These are phyloP conservation scores for Metschnikowia hibisci DNA, from an alignment of 805 yeast species.

Conservation along the genomic window DNA sequence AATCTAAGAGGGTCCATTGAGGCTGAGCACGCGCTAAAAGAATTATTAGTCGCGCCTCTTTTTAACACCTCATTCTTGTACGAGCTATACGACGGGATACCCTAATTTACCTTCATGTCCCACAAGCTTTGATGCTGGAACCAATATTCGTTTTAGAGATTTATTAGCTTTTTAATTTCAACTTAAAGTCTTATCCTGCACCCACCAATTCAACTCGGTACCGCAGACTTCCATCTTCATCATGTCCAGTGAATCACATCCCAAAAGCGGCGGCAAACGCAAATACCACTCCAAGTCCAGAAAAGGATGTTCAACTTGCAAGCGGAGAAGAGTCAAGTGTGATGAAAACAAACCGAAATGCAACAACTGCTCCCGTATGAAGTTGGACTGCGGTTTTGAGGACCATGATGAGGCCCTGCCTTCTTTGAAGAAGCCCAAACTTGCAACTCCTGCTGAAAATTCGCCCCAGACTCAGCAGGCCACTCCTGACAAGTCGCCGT, in stretches of 20 bases:
- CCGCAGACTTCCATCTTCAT: background rate
- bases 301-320: conserved; percentile 86
- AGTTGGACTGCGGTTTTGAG: conserved; percentile 67
- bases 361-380: conserved; percentile 73
- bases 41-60: conserved; percentile 1
- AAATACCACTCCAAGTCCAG: conserved; percentile 87
- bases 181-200: background rate
- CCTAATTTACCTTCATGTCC: conserved; percentile 1
- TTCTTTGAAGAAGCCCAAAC: conserved; percentile 6
- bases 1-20: background rate
- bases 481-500: conserved; percentile 24
- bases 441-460: conserved; percentile 3
- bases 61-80: conserved; percentile 1
- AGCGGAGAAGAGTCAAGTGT: conserved; percentile 85
- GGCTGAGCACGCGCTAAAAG: background rate
- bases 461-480: conserved; percentile 21
- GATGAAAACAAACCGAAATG: conserved; percentile 84
- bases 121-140: background rate
- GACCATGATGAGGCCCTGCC: conserved; percentile 17
- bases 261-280: conserved; percentile 43
- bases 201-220: conserved; percentile 7
- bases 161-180: conserved; percentile 1
- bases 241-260: conserved; percentile 1
- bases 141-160: background rate
- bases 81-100: conserved; percentile 10